phyloP scores from a whole-genome alignment of 1,284 basidiomycete species.

The Cystobasidium slooffiae region DNA sequence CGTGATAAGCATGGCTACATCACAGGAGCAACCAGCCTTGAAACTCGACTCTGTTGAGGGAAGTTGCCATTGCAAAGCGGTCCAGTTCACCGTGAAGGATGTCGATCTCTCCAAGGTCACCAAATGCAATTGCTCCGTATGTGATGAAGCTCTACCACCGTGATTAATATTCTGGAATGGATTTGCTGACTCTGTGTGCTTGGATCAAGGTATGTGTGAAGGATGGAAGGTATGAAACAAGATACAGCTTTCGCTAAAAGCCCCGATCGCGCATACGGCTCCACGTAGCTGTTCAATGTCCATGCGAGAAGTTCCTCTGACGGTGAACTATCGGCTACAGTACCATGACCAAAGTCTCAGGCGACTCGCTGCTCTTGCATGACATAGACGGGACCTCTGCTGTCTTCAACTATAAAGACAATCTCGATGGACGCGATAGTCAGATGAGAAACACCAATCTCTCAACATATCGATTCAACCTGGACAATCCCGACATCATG shows the following conservation, averaged over 20 bases:
- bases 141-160: not conserved
- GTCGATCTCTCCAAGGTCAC: slow-evolving; percentile 29
- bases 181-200: not conserved
- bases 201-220: slow-evolving; percentile 12
- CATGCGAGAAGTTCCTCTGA: too few relatives aligned
- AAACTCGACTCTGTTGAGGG: not conserved
- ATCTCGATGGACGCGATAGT: slow-evolving; percentile 15
- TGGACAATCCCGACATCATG: slow-evolving; percentile 13
- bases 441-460: slow-evolving; percentile 10
- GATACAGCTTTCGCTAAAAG: not conserved
- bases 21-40: not conserved
- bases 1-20: too few relatives aligned
- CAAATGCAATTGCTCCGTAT: slow-evolving; percentile 30
- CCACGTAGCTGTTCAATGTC: too few relatives aligned
- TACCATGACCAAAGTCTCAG: slow-evolving; percentile 16
- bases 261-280: too few relatives aligned
- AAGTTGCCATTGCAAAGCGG: slow-evolving; percentile 18
- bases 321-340: not conserved
- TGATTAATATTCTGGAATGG: not conserved
- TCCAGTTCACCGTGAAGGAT: not conserved
- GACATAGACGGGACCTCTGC: not conserved
- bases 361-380: not conserved
- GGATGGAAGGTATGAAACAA: slow-evolving; percentile 21
- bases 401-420: slow-evolving; percentile 21
- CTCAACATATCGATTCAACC: slow-evolving; percentile 7